Evolutionary conservation across 805 yeast species (phyloP), one percentile per base, ranked within the genome.

Genomic region (Candida silvicultrix): DNA sequence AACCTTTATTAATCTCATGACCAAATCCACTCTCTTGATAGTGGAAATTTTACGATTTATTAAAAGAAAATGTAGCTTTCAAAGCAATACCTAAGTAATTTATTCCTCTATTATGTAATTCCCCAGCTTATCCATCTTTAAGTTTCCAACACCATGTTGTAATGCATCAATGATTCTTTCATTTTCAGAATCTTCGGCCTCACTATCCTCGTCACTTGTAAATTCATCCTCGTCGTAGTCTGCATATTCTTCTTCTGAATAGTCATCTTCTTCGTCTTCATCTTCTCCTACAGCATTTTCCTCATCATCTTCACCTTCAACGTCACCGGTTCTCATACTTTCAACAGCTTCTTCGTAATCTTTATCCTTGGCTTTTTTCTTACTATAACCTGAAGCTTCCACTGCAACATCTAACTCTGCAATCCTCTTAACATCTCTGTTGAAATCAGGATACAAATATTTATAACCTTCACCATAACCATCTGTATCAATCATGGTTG

Each of bases 311-410:
- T 62, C 63, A 4, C 62, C 62, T 22, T 53, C 65, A 4, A 60
- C 54, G 23, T 62, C 67, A 21, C 69, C 64, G 5, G 69, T 69
- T 66, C 88, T 75, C 89, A 83, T 82, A 3, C 74, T 53, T 32
- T 75, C 74, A 43, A 89, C 80, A 2, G 96, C 96, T 36, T 71
- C 74, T 62, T 89, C 97, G 55, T 89, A 71, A 45, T 85, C 90
- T 56, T 75, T 73, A 49, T 76, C 81, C 46, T 74, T 77, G 40
- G 67, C 64, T 53, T 74, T 75, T 60, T 77, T 78, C 56, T 78
- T 77, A 49, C 73, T 73, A 47, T 60, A 89, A 1, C 99, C 99
- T 1, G 96, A 88, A 0, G 99, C 99, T 57, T 85, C 83, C 2
- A 94, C 95, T 51, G 83, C 80, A n/a, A 80, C 75, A 67, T 94